Conservation (phyloP, 441 rosid genomes). For the Brassica hybrid region DNA sequence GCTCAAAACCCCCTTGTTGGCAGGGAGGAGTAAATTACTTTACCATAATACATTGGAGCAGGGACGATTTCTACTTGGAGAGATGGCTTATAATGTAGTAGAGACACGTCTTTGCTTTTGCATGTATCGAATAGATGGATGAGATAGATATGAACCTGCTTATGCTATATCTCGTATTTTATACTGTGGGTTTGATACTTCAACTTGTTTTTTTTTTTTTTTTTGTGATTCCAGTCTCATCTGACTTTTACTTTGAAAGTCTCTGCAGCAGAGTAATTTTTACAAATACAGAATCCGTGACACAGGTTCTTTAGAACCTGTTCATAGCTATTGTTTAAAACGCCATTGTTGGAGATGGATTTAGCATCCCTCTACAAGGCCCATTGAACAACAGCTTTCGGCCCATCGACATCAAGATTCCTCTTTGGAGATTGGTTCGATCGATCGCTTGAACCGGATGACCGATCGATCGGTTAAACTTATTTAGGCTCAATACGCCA, state of each 20-base stretch:
- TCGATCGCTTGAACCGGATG: too few relatives aligned
- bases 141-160: neutral
- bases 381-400: too few relatives aligned
- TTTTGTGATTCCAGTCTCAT: neutral
- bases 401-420: too few relatives aligned
- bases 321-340: neutral
- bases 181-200: constrained; percentile 2
- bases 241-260: neutral
- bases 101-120: constrained; percentile 2
- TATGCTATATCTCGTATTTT: neutral
- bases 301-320: neutral
- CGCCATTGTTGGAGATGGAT: neutral
- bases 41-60: constrained; percentile 2
- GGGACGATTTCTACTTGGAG: constrained; percentile 10
- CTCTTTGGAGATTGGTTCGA: too few relatives aligned
- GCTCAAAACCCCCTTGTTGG: neutral
- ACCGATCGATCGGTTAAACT: too few relatives aligned
- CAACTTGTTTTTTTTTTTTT: neutral
- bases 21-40: constrained; percentile 40
- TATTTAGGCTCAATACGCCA: too few relatives aligned
- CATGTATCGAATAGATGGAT: neutral
- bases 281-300: neutral
- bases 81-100: constrained; percentile 7
- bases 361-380: too few relatives aligned
- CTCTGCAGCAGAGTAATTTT: neutral